Evolutionary conservation across 2,329 filamentous ascomycete species (phyloP).

Genomic region (Colletotrichum viniferum): DNA sequence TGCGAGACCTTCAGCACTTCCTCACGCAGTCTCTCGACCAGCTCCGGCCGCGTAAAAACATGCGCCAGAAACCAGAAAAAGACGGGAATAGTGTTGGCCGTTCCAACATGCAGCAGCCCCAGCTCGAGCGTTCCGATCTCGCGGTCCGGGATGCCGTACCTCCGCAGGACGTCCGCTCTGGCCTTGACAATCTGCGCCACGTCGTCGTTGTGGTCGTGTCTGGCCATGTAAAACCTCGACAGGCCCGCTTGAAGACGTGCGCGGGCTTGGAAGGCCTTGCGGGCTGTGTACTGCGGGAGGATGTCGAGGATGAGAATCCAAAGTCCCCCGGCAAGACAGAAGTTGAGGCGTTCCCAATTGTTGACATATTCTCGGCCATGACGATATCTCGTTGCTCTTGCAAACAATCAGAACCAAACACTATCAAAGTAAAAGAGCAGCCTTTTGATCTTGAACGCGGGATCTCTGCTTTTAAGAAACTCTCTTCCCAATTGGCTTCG

Average conservation of each 20-base stretch:
- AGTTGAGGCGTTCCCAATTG: neutral
- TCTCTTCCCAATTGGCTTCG: neutral
- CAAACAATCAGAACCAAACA: neutral
- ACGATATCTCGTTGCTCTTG: neutral
- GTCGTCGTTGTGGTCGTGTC: constrained; percentile 28
- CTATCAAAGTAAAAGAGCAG: neutral
- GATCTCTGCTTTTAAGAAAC: neutral
- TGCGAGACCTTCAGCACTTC: constrained; percentile 22
- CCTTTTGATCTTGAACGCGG: neutral
- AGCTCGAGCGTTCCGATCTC: constrained; percentile 35
- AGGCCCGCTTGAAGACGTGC: constrained; percentile 23
- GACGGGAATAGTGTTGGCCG: constrained; percentile 38
- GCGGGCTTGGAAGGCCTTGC: constrained; percentile 31
- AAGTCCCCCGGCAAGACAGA: neutral
- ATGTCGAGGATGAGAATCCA: constrained; percentile 28
- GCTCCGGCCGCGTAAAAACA: constrained; percentile 29
- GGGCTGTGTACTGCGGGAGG: constrained; percentile 31
- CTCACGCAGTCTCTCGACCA: constrained; percentile 27
- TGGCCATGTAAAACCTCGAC: constrained; percentile 33
- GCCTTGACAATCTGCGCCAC: constrained; percentile 29
- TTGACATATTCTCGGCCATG: neutral
- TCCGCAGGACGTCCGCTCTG: constrained; percentile 30
- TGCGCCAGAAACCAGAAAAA: constrained; percentile 38
- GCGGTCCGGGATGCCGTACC: constrained; percentile 26
- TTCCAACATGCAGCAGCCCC: constrained; percentile 30